Conservation (phyloP, 371 early-diverging fungal genomes). For the Mortierella sp. region DNA sequence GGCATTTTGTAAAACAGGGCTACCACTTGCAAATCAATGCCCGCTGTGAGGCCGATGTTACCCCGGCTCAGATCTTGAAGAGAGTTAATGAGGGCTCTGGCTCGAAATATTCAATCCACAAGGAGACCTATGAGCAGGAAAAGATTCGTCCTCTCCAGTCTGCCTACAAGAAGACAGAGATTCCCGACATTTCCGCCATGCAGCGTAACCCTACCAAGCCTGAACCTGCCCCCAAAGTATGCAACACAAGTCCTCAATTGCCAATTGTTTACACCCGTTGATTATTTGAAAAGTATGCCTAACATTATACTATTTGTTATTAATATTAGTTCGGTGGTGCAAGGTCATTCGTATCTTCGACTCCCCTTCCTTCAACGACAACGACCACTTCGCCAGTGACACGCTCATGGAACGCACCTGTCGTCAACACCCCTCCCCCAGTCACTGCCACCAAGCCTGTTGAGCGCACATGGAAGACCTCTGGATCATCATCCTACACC, state of each 20-base stretch:
- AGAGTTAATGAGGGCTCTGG: conserved; percentile 88
- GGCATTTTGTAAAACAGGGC: neutral
- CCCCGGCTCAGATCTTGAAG: conserved; percentile 86
- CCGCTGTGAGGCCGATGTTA: conserved; percentile 86
- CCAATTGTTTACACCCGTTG: neutral
- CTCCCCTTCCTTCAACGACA: neutral
- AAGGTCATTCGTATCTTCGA: neutral
- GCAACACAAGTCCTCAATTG: no score
- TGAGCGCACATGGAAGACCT: conserved; percentile 21
- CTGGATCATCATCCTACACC: conserved; percentile 15
- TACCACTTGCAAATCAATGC: conserved; percentile 73
- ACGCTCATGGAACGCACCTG: conserved; percentile 25
- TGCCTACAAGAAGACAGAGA: conserved; percentile 73
- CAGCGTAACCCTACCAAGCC: conserved; percentile 70
- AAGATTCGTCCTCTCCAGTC: conserved; percentile 60
- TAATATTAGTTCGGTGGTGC: conserved; percentile 8
- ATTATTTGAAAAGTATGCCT: neutral
- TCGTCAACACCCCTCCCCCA: conserved; percentile 8
- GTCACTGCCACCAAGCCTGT: neutral
- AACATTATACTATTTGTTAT: neutral
- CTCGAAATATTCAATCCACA: conserved; percentile 90
- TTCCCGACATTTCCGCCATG: conserved; percentile 75
- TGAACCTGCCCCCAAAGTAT: conserved; percentile 66
- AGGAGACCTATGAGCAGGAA: conserved; percentile 64
- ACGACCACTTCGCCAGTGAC: neutral